phyloP scores from a whole-genome alignment of 352 stramenopile genomes.

The Aphanomyces stellatus region DNA sequence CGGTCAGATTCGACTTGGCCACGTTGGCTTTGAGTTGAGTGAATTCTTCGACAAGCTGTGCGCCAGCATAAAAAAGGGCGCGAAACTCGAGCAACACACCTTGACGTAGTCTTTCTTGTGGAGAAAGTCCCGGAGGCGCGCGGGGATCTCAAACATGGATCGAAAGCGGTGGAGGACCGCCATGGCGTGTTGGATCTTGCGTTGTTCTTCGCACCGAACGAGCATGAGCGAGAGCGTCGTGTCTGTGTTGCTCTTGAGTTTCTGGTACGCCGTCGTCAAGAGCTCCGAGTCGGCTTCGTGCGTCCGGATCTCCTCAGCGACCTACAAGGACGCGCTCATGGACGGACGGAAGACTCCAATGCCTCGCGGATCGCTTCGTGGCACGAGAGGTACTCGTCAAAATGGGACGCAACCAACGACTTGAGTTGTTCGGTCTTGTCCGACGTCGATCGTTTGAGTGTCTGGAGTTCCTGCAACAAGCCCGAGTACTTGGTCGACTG shows the following conservation, averaged over 20 bases:
- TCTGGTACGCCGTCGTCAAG: conserved; percentile 43
- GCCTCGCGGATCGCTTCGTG: conserved; percentile 57
- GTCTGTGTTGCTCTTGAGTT: conserved; percentile 49
- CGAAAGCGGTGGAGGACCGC: conserved; percentile 55
- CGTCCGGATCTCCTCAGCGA: conserved; percentile 48
- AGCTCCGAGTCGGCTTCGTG: conserved; percentile 53
- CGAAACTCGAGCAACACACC: background rate
- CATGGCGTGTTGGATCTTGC: conserved; percentile 64
- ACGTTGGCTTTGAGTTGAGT: conserved; percentile 56
- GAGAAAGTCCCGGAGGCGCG: conserved; percentile 66
- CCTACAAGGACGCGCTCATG: background rate
- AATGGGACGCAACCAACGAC: conserved; percentile 65
- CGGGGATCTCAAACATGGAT: conserved; percentile 60
- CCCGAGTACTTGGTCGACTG: conserved; percentile 54
- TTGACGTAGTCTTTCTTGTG: conserved; percentile 57
- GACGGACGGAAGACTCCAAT: background rate
- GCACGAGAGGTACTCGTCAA: conserved; percentile 76
- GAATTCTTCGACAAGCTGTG: conserved; percentile 53
- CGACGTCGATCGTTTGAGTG: conserved; percentile 60
- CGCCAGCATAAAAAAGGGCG: background rate
- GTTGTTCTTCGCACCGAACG: conserved; percentile 59
- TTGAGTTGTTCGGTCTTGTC: conserved; percentile 83
- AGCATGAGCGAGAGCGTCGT: conserved; percentile 70
- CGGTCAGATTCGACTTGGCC: conserved; percentile 47
- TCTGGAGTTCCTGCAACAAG: conserved; percentile 52